Evolutionary conservation across 2,329 filamentous ascomycete species (phyloP).

Genomic region (Penicillium hesseltinei): DNA sequence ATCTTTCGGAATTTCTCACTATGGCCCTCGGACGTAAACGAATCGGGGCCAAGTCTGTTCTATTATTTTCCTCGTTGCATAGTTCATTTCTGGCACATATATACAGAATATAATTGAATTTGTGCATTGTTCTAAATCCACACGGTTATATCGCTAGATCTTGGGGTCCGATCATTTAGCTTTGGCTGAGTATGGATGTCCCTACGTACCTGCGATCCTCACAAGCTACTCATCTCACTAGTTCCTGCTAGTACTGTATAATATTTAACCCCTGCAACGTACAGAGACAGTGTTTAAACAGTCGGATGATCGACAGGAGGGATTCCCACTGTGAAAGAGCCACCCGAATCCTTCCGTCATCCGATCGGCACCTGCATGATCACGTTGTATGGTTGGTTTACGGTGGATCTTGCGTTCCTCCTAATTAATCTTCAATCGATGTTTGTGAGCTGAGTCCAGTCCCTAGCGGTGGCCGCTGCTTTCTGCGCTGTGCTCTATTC

Average conservation of each 20-base stretch:
- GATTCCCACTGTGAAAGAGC: not conserved
- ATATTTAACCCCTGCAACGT: not conserved
- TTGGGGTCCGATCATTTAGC: not conserved
- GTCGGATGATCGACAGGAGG: not conserved
- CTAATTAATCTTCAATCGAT: not conserved
- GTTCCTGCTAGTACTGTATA: not conserved
- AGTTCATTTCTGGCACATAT: not conserved
- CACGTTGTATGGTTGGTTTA: not conserved
- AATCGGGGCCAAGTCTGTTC: not conserved
- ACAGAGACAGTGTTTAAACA: not conserved
- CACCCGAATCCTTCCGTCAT: not conserved
- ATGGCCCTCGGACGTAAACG: conserved; percentile 5
- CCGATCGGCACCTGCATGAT: not conserved
- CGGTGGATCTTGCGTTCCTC: not conserved
- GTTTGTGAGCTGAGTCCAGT: not conserved
- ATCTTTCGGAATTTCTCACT: conserved; percentile 1
- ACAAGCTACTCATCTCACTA: not conserved
- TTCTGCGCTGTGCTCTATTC: not conserved
- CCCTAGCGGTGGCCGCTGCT: not conserved
- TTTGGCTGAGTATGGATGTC: not conserved
- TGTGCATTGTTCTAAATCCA: not conserved
- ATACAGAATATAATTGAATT: not conserved
- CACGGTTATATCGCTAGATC: not conserved
- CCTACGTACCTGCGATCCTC: not conserved
- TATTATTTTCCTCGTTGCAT: not conserved